Base-by-base conservation (phyloP, 495 filamentous ascomycete species). In the Gamarada debralockiae region DNA sequence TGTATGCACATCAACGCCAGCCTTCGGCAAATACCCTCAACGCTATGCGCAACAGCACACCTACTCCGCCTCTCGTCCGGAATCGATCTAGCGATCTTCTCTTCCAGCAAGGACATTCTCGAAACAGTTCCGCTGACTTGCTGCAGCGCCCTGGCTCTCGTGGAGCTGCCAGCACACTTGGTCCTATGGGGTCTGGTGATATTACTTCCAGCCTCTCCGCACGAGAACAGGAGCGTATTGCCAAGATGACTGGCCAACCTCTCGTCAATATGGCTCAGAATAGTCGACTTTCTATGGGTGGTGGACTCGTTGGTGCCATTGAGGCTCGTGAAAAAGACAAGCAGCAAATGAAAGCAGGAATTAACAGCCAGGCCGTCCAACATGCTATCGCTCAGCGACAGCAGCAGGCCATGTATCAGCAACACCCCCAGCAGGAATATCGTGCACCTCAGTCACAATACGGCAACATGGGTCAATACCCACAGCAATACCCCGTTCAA, bases 211-310 rank as follows among this genome's bases (percentile, higher is more conserved):
- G 85, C 50, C 79, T 96, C 17, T 92, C 91, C 14, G 92, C 92
- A n/a, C 85, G 88, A 7, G 92, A 97, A 66, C 92, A 96, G 62
- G 90, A 96, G 65, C 86, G 95, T 62, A 83, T 97, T 24, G 88
- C 92, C n/a, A 81, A 90, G 27, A 75, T 89, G 54, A 96, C 92
- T 6, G 88, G 89, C 0, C 85, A 83, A 1, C 85, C 92, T 2
- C 76, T 97, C 55, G 83, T 95, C 58, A 84, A 83, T 29, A 72
- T 93, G 63, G 80, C 81, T 18, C 75, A 80, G 10, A 58, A 58
- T 25, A 58, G 49, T 14, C 45, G 29, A 6, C 79, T 73, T 27
- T 73, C 71, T 50, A 67, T 70, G 15, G 72, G 77, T 15, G 73
- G 64, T 39, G 87, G 87, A 2, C 73, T 92, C 2, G 80, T 95